Evolutionary conservation across 305 asterid species (phyloP).

Genomic region (Solanum hybrid): DNA sequence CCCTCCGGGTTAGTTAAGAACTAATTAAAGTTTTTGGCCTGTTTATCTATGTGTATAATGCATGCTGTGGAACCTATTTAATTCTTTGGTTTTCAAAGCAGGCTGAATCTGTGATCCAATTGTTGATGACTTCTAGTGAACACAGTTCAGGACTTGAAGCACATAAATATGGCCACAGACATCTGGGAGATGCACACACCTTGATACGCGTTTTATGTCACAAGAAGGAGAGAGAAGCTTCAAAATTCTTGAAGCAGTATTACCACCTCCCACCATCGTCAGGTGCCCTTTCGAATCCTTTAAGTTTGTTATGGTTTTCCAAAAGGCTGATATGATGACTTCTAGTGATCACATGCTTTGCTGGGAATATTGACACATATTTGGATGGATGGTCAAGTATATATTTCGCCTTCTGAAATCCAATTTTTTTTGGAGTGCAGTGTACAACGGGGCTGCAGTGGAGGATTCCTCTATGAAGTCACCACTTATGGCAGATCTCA

Average conservation of each 20-base stretch:
- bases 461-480: slow-evolving; percentile 46
- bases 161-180: slow-evolving; percentile 35
- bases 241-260: slow-evolving; percentile 68
- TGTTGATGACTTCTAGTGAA: slow-evolving; percentile 76
- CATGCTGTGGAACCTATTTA: slow-evolving; percentile 6
- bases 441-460: slow-evolving; percentile 46
- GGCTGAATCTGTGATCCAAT: slow-evolving; percentile 74
- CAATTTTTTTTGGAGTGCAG: slow-evolving; percentile 28
- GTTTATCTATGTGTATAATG: background rate
- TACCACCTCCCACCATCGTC: slow-evolving; percentile 86
- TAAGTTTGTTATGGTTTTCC: background rate
- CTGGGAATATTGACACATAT: background rate
- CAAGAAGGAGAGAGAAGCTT: slow-evolving; percentile 82
- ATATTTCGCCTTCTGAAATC: background rate
- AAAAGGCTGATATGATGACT: background rate
- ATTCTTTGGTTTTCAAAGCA: slow-evolving; percentile 21
- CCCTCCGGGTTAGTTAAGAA: slow-evolving; percentile 51
- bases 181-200: slow-evolving; percentile 72
- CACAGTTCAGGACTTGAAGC: slow-evolving; percentile 46
- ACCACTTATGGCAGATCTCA: slow-evolving; percentile 61
- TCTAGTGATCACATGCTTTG: background rate
- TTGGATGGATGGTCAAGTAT: background rate
- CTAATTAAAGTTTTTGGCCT: background rate
- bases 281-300: slow-evolving; percentile 28
- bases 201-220: slow-evolving; percentile 84